These are phyloP conservation scores for Luvunga scandens DNA, from an alignment of 345 rosid species.

Conservation along the genomic window DNA sequence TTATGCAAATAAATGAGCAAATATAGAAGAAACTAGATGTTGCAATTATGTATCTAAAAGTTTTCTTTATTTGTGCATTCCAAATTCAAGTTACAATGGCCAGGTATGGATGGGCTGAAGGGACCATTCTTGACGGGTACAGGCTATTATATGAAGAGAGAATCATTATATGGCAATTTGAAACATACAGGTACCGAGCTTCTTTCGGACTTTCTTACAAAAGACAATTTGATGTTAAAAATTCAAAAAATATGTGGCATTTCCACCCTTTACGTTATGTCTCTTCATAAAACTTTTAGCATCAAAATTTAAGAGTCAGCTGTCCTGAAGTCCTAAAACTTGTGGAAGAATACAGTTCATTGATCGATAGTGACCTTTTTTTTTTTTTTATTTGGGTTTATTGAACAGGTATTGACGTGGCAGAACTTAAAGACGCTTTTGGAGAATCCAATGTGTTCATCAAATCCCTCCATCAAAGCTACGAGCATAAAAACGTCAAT, in stretches of 20 bases:
- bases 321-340: no score
- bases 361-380: not conserved
- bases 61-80: not conserved
- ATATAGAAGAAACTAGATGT: not conserved
- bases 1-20: not conserved
- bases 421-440: conserved; percentile 18
- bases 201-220: not conserved
- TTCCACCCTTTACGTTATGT: no score
- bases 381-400: not conserved
- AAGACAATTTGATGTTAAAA: not conserved
- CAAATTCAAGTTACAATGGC: not conserved
- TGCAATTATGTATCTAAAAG: not conserved
- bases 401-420: conserved; percentile 17
- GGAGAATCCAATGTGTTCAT: conserved; percentile 36
- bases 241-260: no score
- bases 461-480: conserved; percentile 9
- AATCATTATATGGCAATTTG: not conserved
- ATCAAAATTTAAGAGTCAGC: no score
- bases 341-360: not conserved
- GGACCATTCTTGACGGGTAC: conserved; percentile 9
- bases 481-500: not conserved
- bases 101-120: conserved; percentile 17
- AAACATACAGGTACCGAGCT: not conserved
- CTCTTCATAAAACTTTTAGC: no score
- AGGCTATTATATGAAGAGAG: conserved; percentile 9